A percentile compares a stretch with the other conserved stretches of the same genome.
Conservation (phyloP, 805 yeast species). For the Kodamaea kaohsiungensis region DNA sequence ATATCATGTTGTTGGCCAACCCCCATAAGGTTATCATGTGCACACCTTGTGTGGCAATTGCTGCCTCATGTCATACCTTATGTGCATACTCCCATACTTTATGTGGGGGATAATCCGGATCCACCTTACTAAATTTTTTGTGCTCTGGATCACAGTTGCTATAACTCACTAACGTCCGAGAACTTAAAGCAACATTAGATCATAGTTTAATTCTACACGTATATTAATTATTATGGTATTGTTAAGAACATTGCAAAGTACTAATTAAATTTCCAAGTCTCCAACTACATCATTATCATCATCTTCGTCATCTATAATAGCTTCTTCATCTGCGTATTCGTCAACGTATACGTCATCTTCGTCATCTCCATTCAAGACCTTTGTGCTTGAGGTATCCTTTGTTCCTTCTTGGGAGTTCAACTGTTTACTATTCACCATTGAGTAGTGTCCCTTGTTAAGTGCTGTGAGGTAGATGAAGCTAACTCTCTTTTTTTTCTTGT, state of each 20-base stretch:
- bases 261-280: constrained; percentile 35
- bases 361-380: constrained; percentile 23
- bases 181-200: no score
- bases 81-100: not conserved
- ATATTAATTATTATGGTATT: no score
- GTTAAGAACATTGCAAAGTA: not conserved
- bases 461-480: constrained; percentile 75
- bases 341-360: constrained; percentile 23
- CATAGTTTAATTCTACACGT: no score
- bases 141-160: not conserved
- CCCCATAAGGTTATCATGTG: no score
- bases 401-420: constrained; percentile 16
- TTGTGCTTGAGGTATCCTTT: constrained; percentile 23
- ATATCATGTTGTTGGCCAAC: not conserved
- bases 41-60: no score
- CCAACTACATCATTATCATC: constrained; percentile 35
- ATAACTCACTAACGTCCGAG: no score
- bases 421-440: constrained; percentile 28
- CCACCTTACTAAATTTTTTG: not conserved
- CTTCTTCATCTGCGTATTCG: constrained; percentile 22
- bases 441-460: constrained; percentile 41
- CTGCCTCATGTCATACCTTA: no score
- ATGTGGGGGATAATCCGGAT: not conserved
- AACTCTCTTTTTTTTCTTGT: constrained; percentile 88
- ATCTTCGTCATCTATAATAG: constrained; percentile 20